These are phyloP conservation scores for Urochloa ruziziensis DNA, from an alignment of 176 grass and related monocot species.

Conservation along the genomic window DNA sequence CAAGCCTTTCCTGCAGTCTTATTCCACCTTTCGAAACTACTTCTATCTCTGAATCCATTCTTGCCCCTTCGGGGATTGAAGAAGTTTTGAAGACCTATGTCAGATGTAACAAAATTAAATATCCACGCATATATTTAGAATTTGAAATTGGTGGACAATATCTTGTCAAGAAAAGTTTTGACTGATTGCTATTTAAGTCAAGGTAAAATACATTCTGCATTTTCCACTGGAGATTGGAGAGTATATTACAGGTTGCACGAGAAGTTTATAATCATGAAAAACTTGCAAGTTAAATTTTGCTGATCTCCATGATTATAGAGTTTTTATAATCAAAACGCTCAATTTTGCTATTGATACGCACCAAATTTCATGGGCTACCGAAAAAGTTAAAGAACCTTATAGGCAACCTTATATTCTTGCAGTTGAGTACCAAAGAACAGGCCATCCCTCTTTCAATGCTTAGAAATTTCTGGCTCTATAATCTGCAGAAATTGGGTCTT, in stretches of 20 bases:
- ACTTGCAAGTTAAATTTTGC: background rate
- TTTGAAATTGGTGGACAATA: background rate
- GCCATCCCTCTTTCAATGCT: background rate
- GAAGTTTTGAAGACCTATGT: background rate
- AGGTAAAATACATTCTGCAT: background rate
- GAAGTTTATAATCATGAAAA: background rate
- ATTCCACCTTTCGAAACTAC: no score
- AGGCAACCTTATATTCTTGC: no score
- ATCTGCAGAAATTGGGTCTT: background rate
- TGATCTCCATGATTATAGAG: background rate
- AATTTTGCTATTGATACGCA: background rate
- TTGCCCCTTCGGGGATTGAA: no score
- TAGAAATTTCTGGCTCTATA: background rate
- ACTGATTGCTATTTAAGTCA: background rate
- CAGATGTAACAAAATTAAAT: background rate
- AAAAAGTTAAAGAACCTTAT: no score
- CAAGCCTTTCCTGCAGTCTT: no score
- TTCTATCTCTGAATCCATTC: no score
- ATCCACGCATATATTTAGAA: background rate
- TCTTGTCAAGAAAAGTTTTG: background rate
- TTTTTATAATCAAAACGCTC: background rate
- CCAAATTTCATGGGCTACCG: background rate
- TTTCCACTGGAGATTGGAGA: background rate
- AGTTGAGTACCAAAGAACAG: constrained; percentile 4
- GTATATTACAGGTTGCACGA: background rate